These are phyloP conservation scores for Talaromyces thailandensis DNA, from an alignment of 495 filamentous ascomycete genomes.

Conservation along the genomic window DNA sequence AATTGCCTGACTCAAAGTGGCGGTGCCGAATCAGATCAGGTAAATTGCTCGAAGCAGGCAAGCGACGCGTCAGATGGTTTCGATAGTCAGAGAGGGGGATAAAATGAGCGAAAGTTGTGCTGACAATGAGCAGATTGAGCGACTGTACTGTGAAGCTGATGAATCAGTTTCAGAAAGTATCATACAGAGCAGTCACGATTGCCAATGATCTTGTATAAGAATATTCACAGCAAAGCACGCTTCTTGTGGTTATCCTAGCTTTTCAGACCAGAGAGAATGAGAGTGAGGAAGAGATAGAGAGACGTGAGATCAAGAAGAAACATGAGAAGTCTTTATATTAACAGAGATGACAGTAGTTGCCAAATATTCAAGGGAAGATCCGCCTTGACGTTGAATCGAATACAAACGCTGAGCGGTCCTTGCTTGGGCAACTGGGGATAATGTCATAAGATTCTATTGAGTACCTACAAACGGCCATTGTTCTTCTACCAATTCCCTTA, in stretches of 20 bases:
- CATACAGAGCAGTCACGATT: not conserved
- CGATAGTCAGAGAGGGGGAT: not conserved
- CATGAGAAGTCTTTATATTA: not conserved
- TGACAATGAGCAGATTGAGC: not conserved
- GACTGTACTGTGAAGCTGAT: not conserved
- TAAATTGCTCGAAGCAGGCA: not conserved
- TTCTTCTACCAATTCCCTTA: not conserved
- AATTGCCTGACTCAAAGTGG: not conserved
- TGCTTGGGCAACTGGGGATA: not conserved
- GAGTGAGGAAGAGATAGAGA: not conserved
- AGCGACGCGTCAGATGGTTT: not conserved
- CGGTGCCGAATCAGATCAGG: not conserved
- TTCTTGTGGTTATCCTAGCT: not conserved
- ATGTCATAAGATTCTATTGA: not conserved
- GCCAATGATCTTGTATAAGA: not conserved
- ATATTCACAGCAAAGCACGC: not conserved
- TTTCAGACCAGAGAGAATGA: not conserved
- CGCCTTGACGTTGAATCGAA: not conserved
- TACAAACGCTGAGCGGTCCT: not conserved
- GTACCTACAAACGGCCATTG: not conserved
- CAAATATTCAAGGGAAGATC: not conserved
- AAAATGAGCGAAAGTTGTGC: not conserved
- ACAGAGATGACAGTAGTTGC: not conserved
- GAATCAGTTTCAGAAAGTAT: not conserved
- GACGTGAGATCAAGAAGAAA: not conserved